These are phyloP conservation scores for Komagataella pseudopastoris DNA, from an alignment of 805 yeast genomes.

Conservation along the genomic window DNA sequence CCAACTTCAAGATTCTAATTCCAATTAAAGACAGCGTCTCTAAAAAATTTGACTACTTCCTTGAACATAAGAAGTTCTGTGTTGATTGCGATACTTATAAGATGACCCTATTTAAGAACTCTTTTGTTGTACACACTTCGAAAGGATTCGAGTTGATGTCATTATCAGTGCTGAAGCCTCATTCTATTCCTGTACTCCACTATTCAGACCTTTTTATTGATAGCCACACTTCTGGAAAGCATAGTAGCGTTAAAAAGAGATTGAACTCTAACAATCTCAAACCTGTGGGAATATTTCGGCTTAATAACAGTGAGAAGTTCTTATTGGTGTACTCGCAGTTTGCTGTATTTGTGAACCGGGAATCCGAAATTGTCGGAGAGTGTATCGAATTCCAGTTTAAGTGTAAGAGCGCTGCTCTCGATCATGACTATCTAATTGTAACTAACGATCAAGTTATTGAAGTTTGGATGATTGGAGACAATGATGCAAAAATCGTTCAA, in stretches of 20 bases:
- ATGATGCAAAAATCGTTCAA: constrained; percentile 40
- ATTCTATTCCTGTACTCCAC: constrained; percentile 40
- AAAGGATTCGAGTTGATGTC: constrained; percentile 57
- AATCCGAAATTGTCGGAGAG: constrained; percentile 21
- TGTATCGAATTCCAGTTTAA: constrained; percentile 28
- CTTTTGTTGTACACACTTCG: constrained; percentile 53
- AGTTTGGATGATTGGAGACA: constrained; percentile 43
- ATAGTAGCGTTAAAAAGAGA: constrained; percentile 20
- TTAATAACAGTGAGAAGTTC: constrained; percentile 28
- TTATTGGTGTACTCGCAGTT: constrained; percentile 58
- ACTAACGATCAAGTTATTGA: constrained; percentile 59
- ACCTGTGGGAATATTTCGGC: constrained; percentile 55
- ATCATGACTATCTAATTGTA: constrained; percentile 34
- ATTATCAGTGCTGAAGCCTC: constrained; percentile 40
- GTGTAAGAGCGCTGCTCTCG: constrained; percentile 25
- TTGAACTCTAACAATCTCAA: constrained; percentile 21
- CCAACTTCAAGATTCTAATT: constrained; percentile 42
- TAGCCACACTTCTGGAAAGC: constrained; percentile 5
- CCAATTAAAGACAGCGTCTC: constrained; percentile 29
- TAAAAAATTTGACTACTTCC: constrained; percentile 26
- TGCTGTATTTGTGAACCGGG: constrained; percentile 49
- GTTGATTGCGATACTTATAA: constrained; percentile 45
- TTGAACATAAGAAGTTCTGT: constrained; percentile 31
- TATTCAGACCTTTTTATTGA: constrained; percentile 2
- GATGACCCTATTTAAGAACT: constrained; percentile 47